phyloP scores from a whole-genome alignment of 116 monocot species.

The Papilionanthe hybrid region DNA sequence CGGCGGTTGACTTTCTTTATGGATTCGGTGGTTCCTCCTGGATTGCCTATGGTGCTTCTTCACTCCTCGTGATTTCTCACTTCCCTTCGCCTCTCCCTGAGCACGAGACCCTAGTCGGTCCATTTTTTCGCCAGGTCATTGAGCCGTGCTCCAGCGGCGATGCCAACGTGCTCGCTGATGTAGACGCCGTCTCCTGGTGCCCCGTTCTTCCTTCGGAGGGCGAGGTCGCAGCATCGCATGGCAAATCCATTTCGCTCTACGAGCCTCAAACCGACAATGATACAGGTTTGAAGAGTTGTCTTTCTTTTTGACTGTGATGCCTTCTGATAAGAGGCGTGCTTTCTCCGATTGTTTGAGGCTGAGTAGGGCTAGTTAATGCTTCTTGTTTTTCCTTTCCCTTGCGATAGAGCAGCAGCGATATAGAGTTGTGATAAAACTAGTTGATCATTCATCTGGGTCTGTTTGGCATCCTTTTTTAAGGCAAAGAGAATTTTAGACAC shows the following conservation, averaged over 20 bases:
- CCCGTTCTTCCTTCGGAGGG: slow-evolving; percentile 46
- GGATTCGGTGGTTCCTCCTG: slow-evolving; percentile 80
- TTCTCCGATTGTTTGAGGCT: neutral
- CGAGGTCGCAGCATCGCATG: slow-evolving; percentile 40
- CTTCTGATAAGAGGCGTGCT: neutral
- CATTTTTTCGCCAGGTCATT: slow-evolving; percentile 81
- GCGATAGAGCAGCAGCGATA: too few species aligned
- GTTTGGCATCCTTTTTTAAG: too few species aligned
- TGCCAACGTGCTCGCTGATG: slow-evolving; percentile 11
- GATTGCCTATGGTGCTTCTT: slow-evolving; percentile 78
- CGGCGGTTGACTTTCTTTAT: slow-evolving; percentile 71
- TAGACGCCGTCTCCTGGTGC: slow-evolving; percentile 57
- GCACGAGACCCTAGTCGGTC: slow-evolving; percentile 24
- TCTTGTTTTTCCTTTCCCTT: too few species aligned
- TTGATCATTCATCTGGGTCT: too few species aligned
- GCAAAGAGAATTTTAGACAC: too few species aligned
- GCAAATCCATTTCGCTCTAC: slow-evolving; percentile 41
- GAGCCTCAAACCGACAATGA: slow-evolving; percentile 20
- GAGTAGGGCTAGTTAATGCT: too few species aligned
- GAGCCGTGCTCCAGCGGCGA: slow-evolving; percentile 29
- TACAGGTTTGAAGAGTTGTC: slow-evolving; percentile 1
- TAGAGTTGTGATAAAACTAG: too few species aligned
- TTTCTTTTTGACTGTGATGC: neutral
- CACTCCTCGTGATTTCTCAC: slow-evolving; percentile 69
- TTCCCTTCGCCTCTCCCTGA: slow-evolving; percentile 51